A percentile compares a stretch with the other conserved stretches of the same genome.
phyloP scores from a whole-genome alignment of 1,284 basidiomycete genomes.

The Athelia psychrophila region DNA sequence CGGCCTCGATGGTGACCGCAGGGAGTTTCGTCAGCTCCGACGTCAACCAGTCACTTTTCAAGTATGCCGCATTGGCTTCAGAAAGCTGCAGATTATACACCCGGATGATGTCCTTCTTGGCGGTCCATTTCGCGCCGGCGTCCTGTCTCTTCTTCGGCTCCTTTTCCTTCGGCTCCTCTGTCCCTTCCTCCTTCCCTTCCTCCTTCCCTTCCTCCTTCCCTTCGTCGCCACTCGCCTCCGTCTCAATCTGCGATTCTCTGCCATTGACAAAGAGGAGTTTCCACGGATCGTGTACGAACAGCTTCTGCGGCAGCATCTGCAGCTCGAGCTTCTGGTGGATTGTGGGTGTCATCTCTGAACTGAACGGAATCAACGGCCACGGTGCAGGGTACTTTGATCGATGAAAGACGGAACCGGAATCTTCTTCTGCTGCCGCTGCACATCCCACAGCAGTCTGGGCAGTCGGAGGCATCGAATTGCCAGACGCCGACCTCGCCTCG shows the following conservation, averaged over 20 bases:
- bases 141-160: neutral
- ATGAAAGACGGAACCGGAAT: conserved; percentile 6
- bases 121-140: neutral
- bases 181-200: too few species aligned
- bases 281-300: conserved; percentile 24
- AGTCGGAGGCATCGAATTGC: neutral
- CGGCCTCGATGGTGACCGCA: conserved; percentile 3
- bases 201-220: too few species aligned
- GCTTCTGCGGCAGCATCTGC: conserved; percentile 19
- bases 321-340: conserved; percentile 15
- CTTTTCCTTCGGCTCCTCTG: neutral
- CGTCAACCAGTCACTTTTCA: too few species aligned
- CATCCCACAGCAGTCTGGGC: neutral
- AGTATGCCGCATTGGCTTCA: neutral
- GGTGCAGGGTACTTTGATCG: conserved; percentile 7
- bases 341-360: conserved; percentile 1
- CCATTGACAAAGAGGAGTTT: conserved; percentile 10
- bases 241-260: neutral
- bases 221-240: neutral
- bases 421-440: too few species aligned
- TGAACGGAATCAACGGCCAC: conserved; percentile 12
- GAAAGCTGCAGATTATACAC: neutral
- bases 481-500: conserved; percentile 4
- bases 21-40: neutral
- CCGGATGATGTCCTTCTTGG: neutral